Percentiles rank a stretch among this genome's conserved stretches.
These are phyloP conservation scores for Phytophthora pluvialis DNA, from an alignment of 352 stramenopile genomes.

Conservation along the genomic window DNA sequence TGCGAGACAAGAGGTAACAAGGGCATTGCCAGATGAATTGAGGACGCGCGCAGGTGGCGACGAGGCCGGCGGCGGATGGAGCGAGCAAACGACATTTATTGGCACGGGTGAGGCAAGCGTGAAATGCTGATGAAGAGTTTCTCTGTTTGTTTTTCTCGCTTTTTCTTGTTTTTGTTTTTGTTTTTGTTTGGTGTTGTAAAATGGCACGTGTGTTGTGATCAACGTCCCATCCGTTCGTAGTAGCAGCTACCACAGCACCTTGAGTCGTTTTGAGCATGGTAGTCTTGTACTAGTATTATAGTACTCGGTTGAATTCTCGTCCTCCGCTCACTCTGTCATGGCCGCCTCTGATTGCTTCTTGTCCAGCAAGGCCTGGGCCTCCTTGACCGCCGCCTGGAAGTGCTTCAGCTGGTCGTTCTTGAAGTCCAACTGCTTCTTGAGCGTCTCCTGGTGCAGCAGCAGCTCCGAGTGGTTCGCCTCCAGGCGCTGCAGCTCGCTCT, in stretches of 20 bases:
- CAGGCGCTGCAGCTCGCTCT: slow-evolving; percentile 56
- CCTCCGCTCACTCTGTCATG: not conserved
- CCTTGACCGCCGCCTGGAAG: slow-evolving; percentile 44
- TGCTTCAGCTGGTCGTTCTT: slow-evolving; percentile 53
- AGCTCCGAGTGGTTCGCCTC: slow-evolving; percentile 70
- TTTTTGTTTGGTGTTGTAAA: slow-evolving; percentile 33
- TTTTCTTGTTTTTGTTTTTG: slow-evolving; percentile 15
- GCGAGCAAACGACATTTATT: slow-evolving; percentile 35
- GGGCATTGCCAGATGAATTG: slow-evolving; percentile 23
- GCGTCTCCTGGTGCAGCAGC: slow-evolving; percentile 58
- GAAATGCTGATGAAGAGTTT: slow-evolving; percentile 43
- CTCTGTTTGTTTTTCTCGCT: slow-evolving; percentile 25
- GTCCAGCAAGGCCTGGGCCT: slow-evolving; percentile 30
- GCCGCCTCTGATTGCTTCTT: not conserved
- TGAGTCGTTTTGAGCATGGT: not conserved
- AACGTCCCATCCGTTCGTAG: slow-evolving; percentile 20
- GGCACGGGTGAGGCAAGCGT: slow-evolving; percentile 32
- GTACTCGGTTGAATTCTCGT: not conserved
- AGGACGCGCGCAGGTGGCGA: slow-evolving; percentile 12
- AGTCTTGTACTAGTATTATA: slow-evolving; percentile 1
- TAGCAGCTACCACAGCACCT: not conserved
- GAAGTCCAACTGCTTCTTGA: slow-evolving; percentile 50
- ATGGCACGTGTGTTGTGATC: slow-evolving; percentile 35
- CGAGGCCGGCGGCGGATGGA: slow-evolving; percentile 18
- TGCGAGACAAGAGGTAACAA: slow-evolving; percentile 22